Evolutionary conservation across 495 filamentous ascomycete genomes (phyloP).

Genomic region (Penicillium mononematosum): DNA sequence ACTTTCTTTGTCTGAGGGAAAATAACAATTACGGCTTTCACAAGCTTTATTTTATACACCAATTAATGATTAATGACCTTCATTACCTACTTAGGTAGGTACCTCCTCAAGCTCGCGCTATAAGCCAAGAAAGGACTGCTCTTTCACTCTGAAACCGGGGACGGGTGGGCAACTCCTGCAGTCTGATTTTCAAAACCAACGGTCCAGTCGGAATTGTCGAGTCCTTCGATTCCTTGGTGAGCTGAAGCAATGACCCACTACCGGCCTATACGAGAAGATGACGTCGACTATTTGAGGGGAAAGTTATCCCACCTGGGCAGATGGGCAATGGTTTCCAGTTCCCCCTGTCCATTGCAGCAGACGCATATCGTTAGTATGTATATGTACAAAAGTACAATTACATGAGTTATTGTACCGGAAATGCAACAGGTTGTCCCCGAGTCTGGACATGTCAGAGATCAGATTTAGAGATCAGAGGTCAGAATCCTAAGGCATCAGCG

Average conservation of each 20-base stretch:
- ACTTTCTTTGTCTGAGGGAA: background rate
- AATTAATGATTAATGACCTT: background rate
- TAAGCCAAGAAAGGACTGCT: background rate
- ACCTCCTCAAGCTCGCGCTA: background rate
- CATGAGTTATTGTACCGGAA: constrained; percentile 8
- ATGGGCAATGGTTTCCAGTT: background rate
- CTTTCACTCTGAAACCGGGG: constrained; percentile 14
- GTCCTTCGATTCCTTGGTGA: constrained; percentile 12
- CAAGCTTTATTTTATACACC: background rate
- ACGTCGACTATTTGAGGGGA: constrained; percentile 30
- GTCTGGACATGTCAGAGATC: constrained; percentile 3
- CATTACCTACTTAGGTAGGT: too few species aligned
- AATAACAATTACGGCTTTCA: background rate
- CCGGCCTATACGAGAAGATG: constrained; percentile 29
- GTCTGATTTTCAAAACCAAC: constrained; percentile 21
- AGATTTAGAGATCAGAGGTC: background rate
- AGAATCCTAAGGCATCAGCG: constrained; percentile 15
- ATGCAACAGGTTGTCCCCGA: constrained; percentile 1
- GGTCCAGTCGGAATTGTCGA: constrained; percentile 30
- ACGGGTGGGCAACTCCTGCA: constrained; percentile 11
- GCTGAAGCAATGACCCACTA: constrained; percentile 21
- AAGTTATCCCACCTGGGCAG: constrained; percentile 7
- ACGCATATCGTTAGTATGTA: background rate
- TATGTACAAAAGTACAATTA: background rate
- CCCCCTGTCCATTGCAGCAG: background rate